phyloP scores from a whole-genome alignment of 306 rosid species.

The Carpinus fangiana region DNA sequence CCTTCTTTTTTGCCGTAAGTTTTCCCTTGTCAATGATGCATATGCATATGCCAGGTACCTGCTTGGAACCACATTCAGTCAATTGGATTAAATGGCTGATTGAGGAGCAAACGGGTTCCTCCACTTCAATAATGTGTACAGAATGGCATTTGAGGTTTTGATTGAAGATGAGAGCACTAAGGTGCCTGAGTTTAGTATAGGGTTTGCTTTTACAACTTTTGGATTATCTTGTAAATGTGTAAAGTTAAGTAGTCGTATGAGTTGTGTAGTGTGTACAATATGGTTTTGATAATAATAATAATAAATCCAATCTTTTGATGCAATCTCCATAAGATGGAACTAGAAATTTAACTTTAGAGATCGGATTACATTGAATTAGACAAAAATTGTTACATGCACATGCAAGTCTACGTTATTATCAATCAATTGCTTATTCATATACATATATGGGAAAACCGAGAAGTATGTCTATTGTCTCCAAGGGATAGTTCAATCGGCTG shows the following conservation, averaged over 20 bases:
- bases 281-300: no score
- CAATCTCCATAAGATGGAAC: no score
- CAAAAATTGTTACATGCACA: no score
- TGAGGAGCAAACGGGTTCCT: constrained; percentile 68
- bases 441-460: no score
- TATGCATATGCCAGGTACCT: constrained; percentile 27
- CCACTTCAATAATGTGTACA: constrained; percentile 42
- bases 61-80: constrained; percentile 74
- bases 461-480: no score
- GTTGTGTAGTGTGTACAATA: neutral
- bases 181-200: constrained; percentile 27
- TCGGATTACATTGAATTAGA: no score
- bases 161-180: constrained; percentile 27
- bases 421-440: no score
- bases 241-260: constrained; percentile 16
- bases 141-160: constrained; percentile 27
- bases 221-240: constrained; percentile 6
- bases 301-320: no score
- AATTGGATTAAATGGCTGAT: constrained; percentile 39
- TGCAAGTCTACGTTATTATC: no score
- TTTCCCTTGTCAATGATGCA: constrained; percentile 17
- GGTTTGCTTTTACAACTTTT: constrained; percentile 20
- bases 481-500: no score
- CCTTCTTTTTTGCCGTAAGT: constrained; percentile 23
- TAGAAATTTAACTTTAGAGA: no score